phyloP scores from a whole-genome alignment of 129 eudicot genomes.

The Chrysanthemum lavandulifolium region DNA sequence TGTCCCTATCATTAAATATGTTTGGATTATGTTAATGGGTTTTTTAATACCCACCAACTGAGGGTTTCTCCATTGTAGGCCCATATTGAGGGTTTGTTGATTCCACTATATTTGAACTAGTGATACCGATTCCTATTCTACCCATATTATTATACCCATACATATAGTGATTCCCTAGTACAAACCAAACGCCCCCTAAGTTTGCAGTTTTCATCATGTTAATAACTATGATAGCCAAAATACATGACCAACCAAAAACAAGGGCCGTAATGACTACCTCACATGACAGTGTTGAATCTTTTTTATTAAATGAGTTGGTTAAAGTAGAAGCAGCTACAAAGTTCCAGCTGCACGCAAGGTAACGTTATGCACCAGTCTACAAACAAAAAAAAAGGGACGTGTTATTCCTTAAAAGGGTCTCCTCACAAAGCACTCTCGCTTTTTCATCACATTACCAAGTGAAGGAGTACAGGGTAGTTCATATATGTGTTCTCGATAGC shows the following conservation, averaged over 20 bases:
- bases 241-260: neutral
- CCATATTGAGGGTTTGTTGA: too few relatives aligned
- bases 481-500: too few relatives aligned
- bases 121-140: too few relatives aligned
- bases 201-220: conserved; percentile 5
- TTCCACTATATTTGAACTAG: too few relatives aligned
- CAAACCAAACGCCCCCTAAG: too few relatives aligned
- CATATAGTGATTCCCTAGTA: too few relatives aligned
- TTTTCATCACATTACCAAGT: conserved; percentile 13
- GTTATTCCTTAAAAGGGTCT: conserved; percentile 1
- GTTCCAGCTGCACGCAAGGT: conserved; percentile 19
- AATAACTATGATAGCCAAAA: conserved; percentile 5
- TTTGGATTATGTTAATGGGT: too few relatives aligned
- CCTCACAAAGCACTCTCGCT: neutral
- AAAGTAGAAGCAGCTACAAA: conserved; percentile 22
- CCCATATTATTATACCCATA: too few relatives aligned
- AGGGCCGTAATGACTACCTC: conserved; percentile 24
- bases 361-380: conserved; percentile 17
- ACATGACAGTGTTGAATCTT: neutral
- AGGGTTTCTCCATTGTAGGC: too few relatives aligned
- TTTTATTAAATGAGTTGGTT: conserved; percentile 3
- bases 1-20: too few relatives aligned
- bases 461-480: neutral
- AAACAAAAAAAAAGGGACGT: neutral
- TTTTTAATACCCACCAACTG: too few relatives aligned